A percentile compares a stretch with the other conserved stretches of the same genome.
phyloP scores from a whole-genome alignment of 306 rosid species.

The Erythrophleum fordii region DNA sequence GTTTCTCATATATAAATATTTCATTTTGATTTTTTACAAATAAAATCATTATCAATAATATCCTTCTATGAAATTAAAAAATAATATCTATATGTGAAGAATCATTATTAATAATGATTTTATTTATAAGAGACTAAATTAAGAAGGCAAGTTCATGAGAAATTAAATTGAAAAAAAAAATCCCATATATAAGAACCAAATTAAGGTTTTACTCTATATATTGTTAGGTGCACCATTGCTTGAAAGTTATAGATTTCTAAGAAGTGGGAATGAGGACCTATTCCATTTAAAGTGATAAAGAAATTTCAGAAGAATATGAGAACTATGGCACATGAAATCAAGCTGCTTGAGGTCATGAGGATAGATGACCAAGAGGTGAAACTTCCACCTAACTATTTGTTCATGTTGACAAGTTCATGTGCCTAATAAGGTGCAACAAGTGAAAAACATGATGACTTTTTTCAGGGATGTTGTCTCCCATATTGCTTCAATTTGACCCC shows the following conservation, averaged over 20 bases:
- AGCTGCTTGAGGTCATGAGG: too few species aligned
- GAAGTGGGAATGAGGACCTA: not conserved
- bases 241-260: not conserved
- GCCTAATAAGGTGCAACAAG: not conserved
- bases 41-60: not conserved
- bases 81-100: not conserved
- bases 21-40: too few species aligned
- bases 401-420: constrained; percentile 11
- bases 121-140: not conserved
- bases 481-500: constrained; percentile 12
- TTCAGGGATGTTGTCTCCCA: constrained; percentile 26
- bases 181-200: too few species aligned
- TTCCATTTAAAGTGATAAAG: constrained; percentile 8
- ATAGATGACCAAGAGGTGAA: not conserved
- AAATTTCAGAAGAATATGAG: not conserved
- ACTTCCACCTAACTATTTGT: not conserved
- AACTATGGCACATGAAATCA: not conserved
- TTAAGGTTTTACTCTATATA: too few species aligned
- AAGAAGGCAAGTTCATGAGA: too few species aligned
- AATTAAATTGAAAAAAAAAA: not conserved
- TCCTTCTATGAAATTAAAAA: not conserved
- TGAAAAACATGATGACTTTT: not conserved
- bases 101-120: not conserved
- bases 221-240: too few species aligned
- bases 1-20: too few species aligned